Evolutionary conservation across 2,329 filamentous ascomycete species (phyloP), one percentile per base, ranked within the genome.

Genomic region (Aspergillus awamori): DNA sequence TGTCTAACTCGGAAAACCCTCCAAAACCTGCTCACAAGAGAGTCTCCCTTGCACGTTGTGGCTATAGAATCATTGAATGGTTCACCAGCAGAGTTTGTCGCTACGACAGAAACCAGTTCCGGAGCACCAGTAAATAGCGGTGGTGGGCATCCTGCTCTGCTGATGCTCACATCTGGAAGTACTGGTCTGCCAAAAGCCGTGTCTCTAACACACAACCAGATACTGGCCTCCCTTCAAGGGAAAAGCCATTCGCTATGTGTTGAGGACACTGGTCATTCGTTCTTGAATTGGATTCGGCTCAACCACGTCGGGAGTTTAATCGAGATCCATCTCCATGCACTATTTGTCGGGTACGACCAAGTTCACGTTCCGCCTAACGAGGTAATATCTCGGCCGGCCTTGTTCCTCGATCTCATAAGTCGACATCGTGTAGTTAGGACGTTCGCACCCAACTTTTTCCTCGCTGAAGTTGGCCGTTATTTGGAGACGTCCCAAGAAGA

Each of bases 91-190:
- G 48, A 41, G 7, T 8, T 49, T n/a, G 15, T 5, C 30, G 41
- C 22, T 6, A 36, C 5, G n/a, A n/a, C 26, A 8, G 17, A 24
- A 17, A 20, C 15, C 6, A 8, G 4, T 47, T 36, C 5, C 2
- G 13, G 33, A 36, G 33, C 11, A 36, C 33, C 33, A 2, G 2
- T 36, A 13, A 5, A 11, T 10, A 1, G 11, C 11, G 11, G 5
- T 36, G 33, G 33, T 5, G 13, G 33, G 11, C 13, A 5, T 36
- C 38, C 70, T 2, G 77, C 77, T 4, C 66, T 76, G 1, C 69
- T 84, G 3, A 82, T 85, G 80, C 71, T 86, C 4, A 86, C 83
- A 1, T 85, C 83, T 1, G 83, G 84, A 3, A 82, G 78, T 63
- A 82, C 80, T 17, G 82, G 83, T 2, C 77, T 79, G 54, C 73